Evolutionary conservation across 139 green algal genomes (phyloP), one percentile per base, ranked within the genome.

Genomic region (Prasinococcaceae sp.): DNA sequence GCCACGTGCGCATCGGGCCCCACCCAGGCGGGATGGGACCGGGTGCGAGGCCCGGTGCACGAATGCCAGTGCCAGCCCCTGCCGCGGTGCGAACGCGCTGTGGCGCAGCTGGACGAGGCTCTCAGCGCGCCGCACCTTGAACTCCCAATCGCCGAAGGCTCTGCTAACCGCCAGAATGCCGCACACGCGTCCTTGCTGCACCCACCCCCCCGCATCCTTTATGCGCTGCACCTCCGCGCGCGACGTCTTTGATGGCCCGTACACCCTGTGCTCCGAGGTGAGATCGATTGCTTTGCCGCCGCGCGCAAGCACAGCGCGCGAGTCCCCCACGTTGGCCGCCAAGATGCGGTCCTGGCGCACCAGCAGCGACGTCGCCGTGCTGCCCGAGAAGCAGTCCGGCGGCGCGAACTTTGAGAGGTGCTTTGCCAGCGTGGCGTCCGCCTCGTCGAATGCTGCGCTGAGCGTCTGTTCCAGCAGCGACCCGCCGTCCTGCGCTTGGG

Each of bases 221-320:
- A 84, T 56, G 10, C 76, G 43, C 4, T 53, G 24, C 20, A 65
- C 69, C 38, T 84, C 76, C 24, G 63, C 24, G 17, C 49, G 22
- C 38, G 73, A 70, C 12, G 24, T 40, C 0, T 52, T n/a, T 2
- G 46, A 60, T 6, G 16, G 53, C 17, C 70, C 74, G 25, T 65
- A 68, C 33, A 82, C 60, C 16, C 76, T 69, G 53, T 83, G 75
- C 42, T 83, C 73, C 1, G 52, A 53, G 17, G 59, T 50, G 26
- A 68, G 5, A 2, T 48, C 43, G 16, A 63, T 12, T 2, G 44
- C 30, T 19, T 47, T 45, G 12, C 53, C 53, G 9, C 35, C 43
- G 12, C 43, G 36, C 5, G 17, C 16, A 9, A 63, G 27, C 19
- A 63, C 44, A 20, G 55, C 55, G 19, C 55, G 36, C 25, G 22